These are phyloP conservation scores for Zostera marina DNA, from an alignment of 116 monocot species.

Conservation along the genomic window DNA sequence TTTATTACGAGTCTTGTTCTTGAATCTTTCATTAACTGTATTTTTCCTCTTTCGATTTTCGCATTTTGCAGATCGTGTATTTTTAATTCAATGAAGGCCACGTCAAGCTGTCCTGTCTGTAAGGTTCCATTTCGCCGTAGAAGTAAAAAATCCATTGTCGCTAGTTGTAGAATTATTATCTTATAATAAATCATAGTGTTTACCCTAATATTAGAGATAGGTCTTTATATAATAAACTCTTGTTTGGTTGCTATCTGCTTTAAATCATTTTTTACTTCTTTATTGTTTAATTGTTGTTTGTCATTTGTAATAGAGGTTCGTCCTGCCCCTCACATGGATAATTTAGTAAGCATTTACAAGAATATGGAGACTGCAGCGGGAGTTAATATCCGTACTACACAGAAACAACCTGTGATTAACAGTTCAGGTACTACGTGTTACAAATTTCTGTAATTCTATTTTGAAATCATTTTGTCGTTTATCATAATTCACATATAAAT, in stretches of 20 bases:
- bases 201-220: too few species aligned
- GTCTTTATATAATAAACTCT: neutral
- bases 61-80: slow-evolving; percentile 40
- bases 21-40: neutral
- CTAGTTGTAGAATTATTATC: neutral
- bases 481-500: neutral
- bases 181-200: neutral
- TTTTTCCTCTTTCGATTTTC: neutral
- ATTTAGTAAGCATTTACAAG: slow-evolving; percentile 67
- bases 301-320: slow-evolving; percentile 37
- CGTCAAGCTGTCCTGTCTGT: slow-evolving; percentile 65
- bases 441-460: neutral
- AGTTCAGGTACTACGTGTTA: slow-evolving; percentile 24
- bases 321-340: slow-evolving; percentile 89
- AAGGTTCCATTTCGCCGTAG: slow-evolving; percentile 71
- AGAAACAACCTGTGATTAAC: slow-evolving; percentile 20
- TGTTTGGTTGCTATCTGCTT: neutral
- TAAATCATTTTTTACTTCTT: neutral
- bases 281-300: neutral
- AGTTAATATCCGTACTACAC: slow-evolving; percentile 39
- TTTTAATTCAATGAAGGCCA: slow-evolving; percentile 48
- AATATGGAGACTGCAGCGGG: slow-evolving; percentile 71
- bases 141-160: slow-evolving; percentile 22
- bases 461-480: too few species aligned
- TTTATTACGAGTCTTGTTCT: neutral